Base-by-base conservation (phyloP, 2,329 filamentous ascomycete species). In the Microdochium nivale region DNA sequence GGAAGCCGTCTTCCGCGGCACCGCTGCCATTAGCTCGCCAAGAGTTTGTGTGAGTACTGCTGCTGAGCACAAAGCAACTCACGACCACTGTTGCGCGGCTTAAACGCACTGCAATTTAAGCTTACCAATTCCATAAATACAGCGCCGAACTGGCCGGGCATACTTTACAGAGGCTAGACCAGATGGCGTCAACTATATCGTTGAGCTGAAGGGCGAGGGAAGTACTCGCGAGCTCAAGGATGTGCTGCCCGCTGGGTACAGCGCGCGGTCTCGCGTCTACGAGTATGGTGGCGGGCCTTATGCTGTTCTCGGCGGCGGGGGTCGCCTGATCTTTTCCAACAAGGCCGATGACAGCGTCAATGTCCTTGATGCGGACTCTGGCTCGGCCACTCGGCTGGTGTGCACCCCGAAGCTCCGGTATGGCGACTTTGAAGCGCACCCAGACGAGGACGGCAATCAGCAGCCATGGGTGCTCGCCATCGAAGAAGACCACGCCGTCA, bases 251-350 rank as follows among this genome's bases (percentile, higher is more conserved):
- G 57, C 58, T 2, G 60, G 69, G 0, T 73, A 72, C 56, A 74
- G 67, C 53, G 74, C 70, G 3, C 61, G 65, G 46, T 76, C 72
- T 25, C 66, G 60, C 1, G 71, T 80, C 16, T 77, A 81, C 54
- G 77, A 78, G 54, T 79, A 80, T 49, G 78, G 78, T 1, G 77
- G 76, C 11, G 69, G 69, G 2, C 63, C 74, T 0, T 72, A 73
- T 48, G 67, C 67, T 2, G 59, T 75, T 5, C 55, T 71, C n/a
- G 21, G 21, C 4, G n/a, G 21, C 72, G 49, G 69, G 68, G 40
- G 40, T 2, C 60, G 65, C 13, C 63, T 80, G 48, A 63, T 79
- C 37, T 78, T 80, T 55, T 70, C 70, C 11, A 71, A 78, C 51
- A 60, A 62, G 24, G 58, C 62, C 14, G 70, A 72, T 25, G 65